phyloP scores from a whole-genome alignment of 805 yeast genomes.

The Spathaspora gorwiae region DNA sequence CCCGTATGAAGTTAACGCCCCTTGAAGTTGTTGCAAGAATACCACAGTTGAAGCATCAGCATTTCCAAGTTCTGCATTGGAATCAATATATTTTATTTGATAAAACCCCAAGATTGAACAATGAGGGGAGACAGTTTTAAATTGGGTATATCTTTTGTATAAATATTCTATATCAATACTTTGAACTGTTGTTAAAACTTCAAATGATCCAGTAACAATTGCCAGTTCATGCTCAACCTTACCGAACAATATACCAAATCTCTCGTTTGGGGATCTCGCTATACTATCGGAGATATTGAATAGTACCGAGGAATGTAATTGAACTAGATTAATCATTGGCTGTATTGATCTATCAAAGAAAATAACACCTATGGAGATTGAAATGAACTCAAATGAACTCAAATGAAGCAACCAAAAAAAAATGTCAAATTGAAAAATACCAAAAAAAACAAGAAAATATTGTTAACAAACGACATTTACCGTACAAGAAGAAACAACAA shows the following conservation, averaged over 20 bases:
- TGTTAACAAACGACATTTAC: too few relatives aligned
- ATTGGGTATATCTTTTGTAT: constrained; percentile 22
- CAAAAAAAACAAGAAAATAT: too few relatives aligned
- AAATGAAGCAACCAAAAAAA: too few relatives aligned
- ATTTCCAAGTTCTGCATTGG: neutral
- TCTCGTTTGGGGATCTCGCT: constrained; percentile 13
- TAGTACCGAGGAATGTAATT: constrained; percentile 23
- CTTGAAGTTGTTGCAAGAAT: constrained; percentile 9
- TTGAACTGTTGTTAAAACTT: constrained; percentile 11
- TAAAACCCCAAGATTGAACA: constrained; percentile 28
- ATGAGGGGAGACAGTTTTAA: constrained; percentile 24
- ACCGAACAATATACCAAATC: constrained; percentile 30
- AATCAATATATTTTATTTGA: constrained; percentile 9
- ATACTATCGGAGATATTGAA: constrained; percentile 28
- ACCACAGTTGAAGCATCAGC: constrained; percentile 3
- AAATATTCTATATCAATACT: constrained; percentile 22
- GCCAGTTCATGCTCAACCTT: constrained; percentile 5
- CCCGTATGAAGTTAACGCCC: constrained; percentile 1
- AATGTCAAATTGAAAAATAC: too few relatives aligned
- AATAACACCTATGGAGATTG: too few relatives aligned
- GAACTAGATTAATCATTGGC: constrained; percentile 3
- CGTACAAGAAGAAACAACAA: too few relatives aligned
- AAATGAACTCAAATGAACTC: too few relatives aligned
- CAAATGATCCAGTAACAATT: constrained; percentile 25
- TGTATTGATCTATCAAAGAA: too few relatives aligned